Conservation (phyloP, 495 filamentous ascomycete genomes). For the Cetradonia linearis region DNA sequence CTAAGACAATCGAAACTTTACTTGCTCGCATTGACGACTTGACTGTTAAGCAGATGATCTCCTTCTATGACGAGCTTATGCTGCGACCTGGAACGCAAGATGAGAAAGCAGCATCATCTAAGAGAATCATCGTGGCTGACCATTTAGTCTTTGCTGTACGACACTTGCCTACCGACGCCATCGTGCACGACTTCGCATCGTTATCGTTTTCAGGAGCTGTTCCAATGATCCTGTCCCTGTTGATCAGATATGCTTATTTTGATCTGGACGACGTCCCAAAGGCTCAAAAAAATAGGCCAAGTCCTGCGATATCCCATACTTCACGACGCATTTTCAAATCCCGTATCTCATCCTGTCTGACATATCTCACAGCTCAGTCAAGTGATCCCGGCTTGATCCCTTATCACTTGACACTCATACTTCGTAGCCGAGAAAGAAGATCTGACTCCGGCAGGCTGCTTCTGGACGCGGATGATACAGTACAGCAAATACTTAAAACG, state of each 20-base stretch:
- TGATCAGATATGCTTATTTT: constrained; percentile 36
- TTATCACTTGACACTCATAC: constrained; percentile 42
- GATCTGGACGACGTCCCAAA: constrained; percentile 13
- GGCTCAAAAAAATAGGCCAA: constrained; percentile 18
- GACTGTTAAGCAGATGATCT: constrained; percentile 32
- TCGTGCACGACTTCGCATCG: not conserved
- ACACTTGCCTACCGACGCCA: constrained; percentile 24
- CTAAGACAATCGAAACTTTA: constrained; percentile 74
- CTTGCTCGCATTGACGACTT: constrained; percentile 48
- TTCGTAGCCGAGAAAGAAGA: constrained; percentile 35
- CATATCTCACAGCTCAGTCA: constrained; percentile 56
- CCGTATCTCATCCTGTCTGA: constrained; percentile 55
- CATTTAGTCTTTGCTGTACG: constrained; percentile 38
- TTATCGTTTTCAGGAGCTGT: not conserved
- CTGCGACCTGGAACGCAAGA: constrained; percentile 33
- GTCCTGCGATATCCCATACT: constrained; percentile 43
- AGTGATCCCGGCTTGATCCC: constrained; percentile 38
- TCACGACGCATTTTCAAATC: constrained; percentile 61
- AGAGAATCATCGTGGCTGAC: constrained; percentile 40
- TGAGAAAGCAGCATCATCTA: constrained; percentile 37
- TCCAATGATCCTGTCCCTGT: constrained; percentile 23
- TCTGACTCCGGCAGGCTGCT: constrained; percentile 32
- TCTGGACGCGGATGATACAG: constrained; percentile 51
- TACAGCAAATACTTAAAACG: constrained; percentile 46
- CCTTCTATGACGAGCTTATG: constrained; percentile 35